Conservation (phyloP, 176 grass and related monocot genomes). For the Ananas comosus region DNA sequence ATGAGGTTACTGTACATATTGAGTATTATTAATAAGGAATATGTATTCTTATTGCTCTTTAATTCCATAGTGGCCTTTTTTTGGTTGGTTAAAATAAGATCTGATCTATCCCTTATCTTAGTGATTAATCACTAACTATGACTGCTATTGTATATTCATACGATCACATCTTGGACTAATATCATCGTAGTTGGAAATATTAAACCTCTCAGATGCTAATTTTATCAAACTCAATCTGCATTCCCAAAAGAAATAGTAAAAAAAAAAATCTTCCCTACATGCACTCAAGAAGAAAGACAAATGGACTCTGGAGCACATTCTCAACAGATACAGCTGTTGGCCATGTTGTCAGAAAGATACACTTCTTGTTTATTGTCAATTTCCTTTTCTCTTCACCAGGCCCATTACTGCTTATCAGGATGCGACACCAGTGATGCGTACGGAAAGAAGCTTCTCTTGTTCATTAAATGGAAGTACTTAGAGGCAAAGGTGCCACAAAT, state of each 20-base stretch:
- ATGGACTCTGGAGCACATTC: not conserved
- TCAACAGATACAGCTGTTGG: not conserved
- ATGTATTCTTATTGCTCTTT: not conserved
- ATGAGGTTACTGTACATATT: too few species aligned
- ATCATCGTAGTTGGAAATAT: too few species aligned
- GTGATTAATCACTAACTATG: too few species aligned
- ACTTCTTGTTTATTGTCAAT: not conserved
- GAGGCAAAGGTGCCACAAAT: constrained; percentile 70
- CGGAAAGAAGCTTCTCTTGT: constrained; percentile 77
- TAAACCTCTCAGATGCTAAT: too few species aligned
- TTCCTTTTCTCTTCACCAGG: constrained; percentile 35
- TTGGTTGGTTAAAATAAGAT: too few species aligned
- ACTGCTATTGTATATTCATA: too few species aligned
- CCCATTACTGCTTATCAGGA: constrained; percentile 69
- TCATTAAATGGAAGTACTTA: constrained; percentile 93
- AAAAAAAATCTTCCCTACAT: too few species aligned
- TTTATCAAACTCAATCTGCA: too few species aligned
- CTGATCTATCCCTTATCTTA: too few species aligned
- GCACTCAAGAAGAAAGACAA: not conserved
- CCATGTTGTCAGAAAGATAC: not conserved
- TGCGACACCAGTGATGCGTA: constrained; percentile 70
- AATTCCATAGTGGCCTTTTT: not conserved
- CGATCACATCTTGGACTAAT: too few species aligned
- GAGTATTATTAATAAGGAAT: not conserved
- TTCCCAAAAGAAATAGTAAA: too few species aligned